phyloP scores from a whole-genome alignment of 164 flowering plant genomes.

The Magnolia sinica region DNA sequence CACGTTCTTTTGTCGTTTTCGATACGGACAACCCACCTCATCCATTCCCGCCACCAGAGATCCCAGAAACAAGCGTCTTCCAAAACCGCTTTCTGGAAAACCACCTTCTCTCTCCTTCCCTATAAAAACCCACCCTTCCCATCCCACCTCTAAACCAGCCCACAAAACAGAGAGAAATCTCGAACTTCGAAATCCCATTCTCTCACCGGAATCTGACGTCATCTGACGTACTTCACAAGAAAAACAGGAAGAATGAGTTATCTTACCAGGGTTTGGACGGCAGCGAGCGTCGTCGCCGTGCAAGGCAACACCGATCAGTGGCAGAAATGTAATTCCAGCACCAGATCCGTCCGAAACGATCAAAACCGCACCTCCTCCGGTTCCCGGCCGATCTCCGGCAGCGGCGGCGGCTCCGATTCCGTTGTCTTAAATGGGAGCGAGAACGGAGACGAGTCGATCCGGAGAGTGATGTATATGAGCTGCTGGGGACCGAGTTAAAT shows the following conservation, averaged over 20 bases:
- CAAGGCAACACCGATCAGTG: slow-evolving; percentile 47
- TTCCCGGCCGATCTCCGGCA: slow-evolving; percentile 17
- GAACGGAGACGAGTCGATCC: slow-evolving; percentile 31
- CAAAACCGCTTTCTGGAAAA: background rate
- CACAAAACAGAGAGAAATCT: background rate
- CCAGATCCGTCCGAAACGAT: slow-evolving; percentile 20
- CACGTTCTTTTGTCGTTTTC: background rate
- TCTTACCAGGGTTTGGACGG: slow-evolving; percentile 47
- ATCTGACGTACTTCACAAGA: background rate
- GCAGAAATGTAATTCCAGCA: slow-evolving; percentile 26
- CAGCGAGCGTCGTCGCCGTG: slow-evolving; percentile 47
- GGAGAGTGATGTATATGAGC: slow-evolving; percentile 45
- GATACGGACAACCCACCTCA: background rate
- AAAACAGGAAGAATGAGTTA: slow-evolving; percentile 34
- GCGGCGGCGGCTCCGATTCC: slow-evolving; percentile 10
- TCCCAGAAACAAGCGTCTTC: background rate
- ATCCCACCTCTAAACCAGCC: too few relatives aligned
- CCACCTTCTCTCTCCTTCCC: background rate
- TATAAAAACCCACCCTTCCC: background rate
- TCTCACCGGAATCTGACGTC: background rate
- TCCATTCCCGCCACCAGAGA: background rate
- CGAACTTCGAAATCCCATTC: background rate
- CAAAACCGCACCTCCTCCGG: slow-evolving; percentile 6
- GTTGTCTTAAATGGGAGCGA: slow-evolving; percentile 1
- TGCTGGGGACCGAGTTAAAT: slow-evolving; percentile 49